Conservation (phyloP, 1,284 basidiomycete genomes). For the Nidula niveotomentosa region DNA sequence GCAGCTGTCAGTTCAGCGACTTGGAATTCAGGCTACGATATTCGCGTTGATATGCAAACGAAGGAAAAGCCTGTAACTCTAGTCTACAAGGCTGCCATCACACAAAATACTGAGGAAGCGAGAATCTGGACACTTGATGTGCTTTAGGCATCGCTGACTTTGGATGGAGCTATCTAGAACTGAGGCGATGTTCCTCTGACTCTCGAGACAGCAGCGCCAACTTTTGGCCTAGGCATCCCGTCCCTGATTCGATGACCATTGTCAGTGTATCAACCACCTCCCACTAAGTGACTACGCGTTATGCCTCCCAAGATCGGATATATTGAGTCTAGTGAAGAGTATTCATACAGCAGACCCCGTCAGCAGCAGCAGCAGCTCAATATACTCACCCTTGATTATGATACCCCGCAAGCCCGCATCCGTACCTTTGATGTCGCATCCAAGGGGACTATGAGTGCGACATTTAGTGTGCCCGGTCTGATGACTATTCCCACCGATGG, state of each 20-base stretch:
- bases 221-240: constrained; percentile 14
- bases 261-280: constrained; percentile 8
- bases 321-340: too few species aligned
- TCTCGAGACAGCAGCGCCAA: constrained; percentile 21
- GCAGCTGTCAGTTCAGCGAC: constrained; percentile 12
- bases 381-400: background rate
- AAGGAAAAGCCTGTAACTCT: constrained; percentile 27
- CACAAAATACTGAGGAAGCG: constrained; percentile 35
- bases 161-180: constrained; percentile 10
- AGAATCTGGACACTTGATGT: background rate
- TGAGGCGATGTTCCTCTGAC: constrained; percentile 21
- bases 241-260: constrained; percentile 18
- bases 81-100: constrained; percentile 35
- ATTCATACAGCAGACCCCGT: background rate
- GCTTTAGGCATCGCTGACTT: background rate
- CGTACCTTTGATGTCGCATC: constrained; percentile 10
- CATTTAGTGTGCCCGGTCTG: constrained; percentile 28
- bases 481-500: constrained; percentile 28
- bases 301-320: background rate
- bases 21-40: constrained; percentile 37
- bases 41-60: constrained; percentile 31
- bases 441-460: constrained; percentile 24
- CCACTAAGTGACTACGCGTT: background rate
- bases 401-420: constrained; percentile 5
- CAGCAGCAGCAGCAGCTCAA: too few species aligned